These are phyloP conservation scores for Albugo candida DNA, from an alignment of 352 stramenopile species.

Conservation along the genomic window DNA sequence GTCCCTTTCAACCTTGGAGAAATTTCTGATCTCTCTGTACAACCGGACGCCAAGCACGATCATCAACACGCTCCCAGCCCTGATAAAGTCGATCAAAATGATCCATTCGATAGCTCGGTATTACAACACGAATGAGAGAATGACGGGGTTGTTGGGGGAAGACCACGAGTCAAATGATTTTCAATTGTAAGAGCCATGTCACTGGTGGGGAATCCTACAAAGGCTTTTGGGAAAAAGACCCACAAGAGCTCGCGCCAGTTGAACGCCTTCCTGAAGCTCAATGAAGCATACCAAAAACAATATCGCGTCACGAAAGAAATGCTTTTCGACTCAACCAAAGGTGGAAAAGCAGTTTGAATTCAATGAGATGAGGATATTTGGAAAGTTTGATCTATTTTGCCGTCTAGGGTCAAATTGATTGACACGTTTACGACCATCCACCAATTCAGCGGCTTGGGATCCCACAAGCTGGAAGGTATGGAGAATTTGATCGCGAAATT, in stretches of 20 bases:
- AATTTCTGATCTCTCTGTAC: constrained; percentile 77
- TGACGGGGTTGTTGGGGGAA: constrained; percentile 85
- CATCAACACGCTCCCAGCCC: constrained; percentile 55
- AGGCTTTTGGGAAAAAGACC: constrained; percentile 59
- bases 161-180: constrained; percentile 83
- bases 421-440: constrained; percentile 85
- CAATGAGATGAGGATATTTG: constrained; percentile 80
- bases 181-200: constrained; percentile 51
- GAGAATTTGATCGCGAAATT: constrained; percentile 57
- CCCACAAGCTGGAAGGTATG: constrained; percentile 85
- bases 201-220: constrained; percentile 30
- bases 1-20: constrained; percentile 62
- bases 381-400: constrained; percentile 83
- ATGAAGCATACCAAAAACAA: constrained; percentile 83
- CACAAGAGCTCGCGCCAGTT: constrained; percentile 30
- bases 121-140: constrained; percentile 80
- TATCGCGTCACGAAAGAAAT: constrained; percentile 80
- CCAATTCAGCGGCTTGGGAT: constrained; percentile 77
- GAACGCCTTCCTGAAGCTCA: constrained; percentile 67
- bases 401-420: constrained; percentile 73
- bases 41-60: constrained; percentile 27
- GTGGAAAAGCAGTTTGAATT: constrained; percentile 80
- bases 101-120: constrained; percentile 78
- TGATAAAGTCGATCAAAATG: constrained; percentile 84
- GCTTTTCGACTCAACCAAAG: constrained; percentile 74